Conservation (phyloP, 768 basidiomycete genomes). For the Rubroboletus pulcherrimus region DNA sequence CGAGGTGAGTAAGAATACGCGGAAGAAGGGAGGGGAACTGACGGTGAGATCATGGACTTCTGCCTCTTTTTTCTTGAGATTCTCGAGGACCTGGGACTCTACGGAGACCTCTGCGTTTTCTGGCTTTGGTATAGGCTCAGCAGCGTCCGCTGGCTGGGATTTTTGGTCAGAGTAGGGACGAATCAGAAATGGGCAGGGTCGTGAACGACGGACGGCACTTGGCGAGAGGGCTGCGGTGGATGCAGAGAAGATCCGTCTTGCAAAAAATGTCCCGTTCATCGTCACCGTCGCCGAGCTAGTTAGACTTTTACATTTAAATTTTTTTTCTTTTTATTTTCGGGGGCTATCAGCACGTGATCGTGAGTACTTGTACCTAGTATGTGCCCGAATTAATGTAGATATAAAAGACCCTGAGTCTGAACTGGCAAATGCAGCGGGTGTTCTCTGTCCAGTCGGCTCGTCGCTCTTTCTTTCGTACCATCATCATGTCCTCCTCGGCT, state of each 20-base stretch:
- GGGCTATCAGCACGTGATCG: conserved; percentile 22
- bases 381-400: neutral
- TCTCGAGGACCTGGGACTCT: conserved; percentile 38
- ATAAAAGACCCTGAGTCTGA: neutral
- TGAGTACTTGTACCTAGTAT: neutral
- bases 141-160: conserved; percentile 13
- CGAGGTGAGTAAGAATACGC: conserved; percentile 2
- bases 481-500: conserved; percentile 41
- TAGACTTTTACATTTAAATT: neutral
- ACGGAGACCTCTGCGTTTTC: conserved; percentile 28
- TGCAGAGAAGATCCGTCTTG: conserved; percentile 53
- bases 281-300: neutral
- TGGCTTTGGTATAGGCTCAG: conserved; percentile 16
- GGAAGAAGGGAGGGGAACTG: conserved; percentile 27
- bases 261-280: conserved; percentile 53
- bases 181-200: conserved; percentile 16
- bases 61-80: conserved; percentile 76
- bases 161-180: conserved; percentile 64
- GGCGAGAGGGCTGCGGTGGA: conserved; percentile 56
- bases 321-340: neutral
- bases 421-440: conserved; percentile 1
- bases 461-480: conserved; percentile 20
- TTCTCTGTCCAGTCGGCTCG: neutral
- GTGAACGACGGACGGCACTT: conserved; percentile 39
- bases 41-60: conserved; percentile 86